Conservation (phyloP, 192 early-diverging fungal species). For the Radiomyces spectabilis region DNA sequence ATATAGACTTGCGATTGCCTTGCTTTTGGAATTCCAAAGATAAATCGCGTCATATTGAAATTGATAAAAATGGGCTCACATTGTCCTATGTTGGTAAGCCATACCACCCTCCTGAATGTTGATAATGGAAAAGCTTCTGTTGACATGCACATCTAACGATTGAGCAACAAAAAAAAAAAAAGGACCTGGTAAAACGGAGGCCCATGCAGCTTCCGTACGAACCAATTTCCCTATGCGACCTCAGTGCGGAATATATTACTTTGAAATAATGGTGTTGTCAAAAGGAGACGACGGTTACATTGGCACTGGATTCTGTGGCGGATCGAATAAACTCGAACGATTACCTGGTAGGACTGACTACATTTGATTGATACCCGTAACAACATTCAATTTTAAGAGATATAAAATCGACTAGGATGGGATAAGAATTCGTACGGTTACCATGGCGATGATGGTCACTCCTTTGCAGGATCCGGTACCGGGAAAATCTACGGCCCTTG, state of each 20-base stretch:
- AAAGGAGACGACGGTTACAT: constrained; percentile 91
- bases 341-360: constrained; percentile 63
- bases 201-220: constrained; percentile 76
- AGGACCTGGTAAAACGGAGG: constrained; percentile 64
- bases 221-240: constrained; percentile 76
- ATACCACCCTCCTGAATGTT: not conserved
- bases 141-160: not conserved
- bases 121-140: not conserved
- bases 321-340: constrained; percentile 44
- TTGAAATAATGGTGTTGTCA: constrained; percentile 73
- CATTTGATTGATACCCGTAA: not conserved
- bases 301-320: constrained; percentile 79
- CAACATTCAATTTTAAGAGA: not conserved
- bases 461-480: constrained; percentile 66
- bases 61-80: constrained; percentile 29
- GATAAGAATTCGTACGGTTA: constrained; percentile 90
- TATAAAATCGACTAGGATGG: constrained; percentile 56
- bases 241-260: constrained; percentile 89
- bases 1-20: constrained; percentile 42
- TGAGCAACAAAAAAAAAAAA: not conserved
- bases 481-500: constrained; percentile 78
- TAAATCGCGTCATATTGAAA: constrained; percentile 41
- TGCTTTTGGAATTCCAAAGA: constrained; percentile 54
- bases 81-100: constrained; percentile 51
- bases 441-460: constrained; percentile 93